phyloP scores from a whole-genome alignment of 1,139 yeast genomes.

The Pichia sp. region DNA sequence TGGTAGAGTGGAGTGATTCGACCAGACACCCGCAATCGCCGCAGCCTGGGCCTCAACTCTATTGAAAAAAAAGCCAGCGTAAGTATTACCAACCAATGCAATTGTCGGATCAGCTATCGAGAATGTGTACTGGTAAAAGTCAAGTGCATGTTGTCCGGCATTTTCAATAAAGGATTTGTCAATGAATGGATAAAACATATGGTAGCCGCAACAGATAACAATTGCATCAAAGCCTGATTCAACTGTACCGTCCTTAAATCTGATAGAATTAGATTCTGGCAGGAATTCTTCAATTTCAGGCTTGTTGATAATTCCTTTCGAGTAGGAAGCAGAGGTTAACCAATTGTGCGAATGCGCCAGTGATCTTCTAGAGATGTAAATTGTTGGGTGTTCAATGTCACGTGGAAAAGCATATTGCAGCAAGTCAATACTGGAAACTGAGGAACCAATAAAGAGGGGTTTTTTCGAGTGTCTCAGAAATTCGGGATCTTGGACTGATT shows the following conservation, averaged over 20 bases:
- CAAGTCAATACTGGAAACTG: conserved; percentile 43
- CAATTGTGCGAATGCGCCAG: conserved; percentile 2
- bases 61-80: conserved; percentile 35
- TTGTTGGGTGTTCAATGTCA: conserved; percentile 7
- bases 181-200: conserved; percentile 34
- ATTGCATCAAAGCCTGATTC: conserved; percentile 32
- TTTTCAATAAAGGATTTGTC: conserved; percentile 10
- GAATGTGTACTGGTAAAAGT: conserved; percentile 35
- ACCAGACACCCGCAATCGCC: conserved; percentile 43
- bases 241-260: conserved; percentile 31
- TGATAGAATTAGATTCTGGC: conserved; percentile 18
- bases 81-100: conserved; percentile 36
- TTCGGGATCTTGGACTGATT: conserved; percentile 10
- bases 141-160: conserved; percentile 15
- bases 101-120: conserved; percentile 36
- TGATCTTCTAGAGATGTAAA: conserved; percentile 12
- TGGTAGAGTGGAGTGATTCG: conserved; percentile 22
- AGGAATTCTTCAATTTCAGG: conserved; percentile 16
- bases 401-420: conserved; percentile 41
- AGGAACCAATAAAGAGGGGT: conserved; percentile 43
- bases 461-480: conserved; percentile 30
- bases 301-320: conserved; percentile 13
- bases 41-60: conserved; percentile 38
- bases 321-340: conserved; percentile 8
- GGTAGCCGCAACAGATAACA: conserved; percentile 41